Percentiles rank a stretch among this genome's conserved stretches.
phyloP scores from a whole-genome alignment of 352 stramenopile species.

The Discostella stelligera region DNA sequence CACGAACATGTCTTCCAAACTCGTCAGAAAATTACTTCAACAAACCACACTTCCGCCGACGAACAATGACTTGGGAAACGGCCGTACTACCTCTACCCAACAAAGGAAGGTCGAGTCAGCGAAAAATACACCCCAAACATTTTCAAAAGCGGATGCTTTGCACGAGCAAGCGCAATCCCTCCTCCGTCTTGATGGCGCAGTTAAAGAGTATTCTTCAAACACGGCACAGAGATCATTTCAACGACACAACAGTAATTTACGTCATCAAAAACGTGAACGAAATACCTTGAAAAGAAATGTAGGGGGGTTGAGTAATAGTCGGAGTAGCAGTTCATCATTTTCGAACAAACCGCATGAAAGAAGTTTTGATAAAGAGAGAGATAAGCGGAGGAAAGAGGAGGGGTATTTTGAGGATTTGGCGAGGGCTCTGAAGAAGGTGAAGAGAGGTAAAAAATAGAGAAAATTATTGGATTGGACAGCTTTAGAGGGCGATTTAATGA shows the following conservation, averaged over 20 bases:
- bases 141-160: conserved; percentile 8
- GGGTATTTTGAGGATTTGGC: conserved; percentile 20
- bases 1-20: conserved; percentile 26
- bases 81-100: not conserved
- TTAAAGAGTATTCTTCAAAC: conserved; percentile 15
- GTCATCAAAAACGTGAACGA: not conserved
- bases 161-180: conserved; percentile 19
- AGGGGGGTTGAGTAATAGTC: conserved; percentile 13
- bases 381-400: conserved; percentile 13
- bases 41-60: conserved; percentile 7
- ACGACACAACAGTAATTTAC: not conserved
- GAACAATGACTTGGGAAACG: not conserved
- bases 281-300: conserved; percentile 2
- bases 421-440: conserved; percentile 18
- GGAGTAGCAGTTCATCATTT: conserved; percentile 16
- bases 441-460: not conserved
- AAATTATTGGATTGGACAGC: not conserved
- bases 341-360: not conserved
- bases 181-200: conserved; percentile 18
- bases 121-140: not conserved
- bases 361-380: conserved; percentile 12
- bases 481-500: not conserved
- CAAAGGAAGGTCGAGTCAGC: not conserved
- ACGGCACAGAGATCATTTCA: conserved; percentile 12
- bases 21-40: conserved; percentile 34